These are phyloP conservation scores for Silene conica DNA, from an alignment of 148 eudicot genomes.

Conservation along the genomic window DNA sequence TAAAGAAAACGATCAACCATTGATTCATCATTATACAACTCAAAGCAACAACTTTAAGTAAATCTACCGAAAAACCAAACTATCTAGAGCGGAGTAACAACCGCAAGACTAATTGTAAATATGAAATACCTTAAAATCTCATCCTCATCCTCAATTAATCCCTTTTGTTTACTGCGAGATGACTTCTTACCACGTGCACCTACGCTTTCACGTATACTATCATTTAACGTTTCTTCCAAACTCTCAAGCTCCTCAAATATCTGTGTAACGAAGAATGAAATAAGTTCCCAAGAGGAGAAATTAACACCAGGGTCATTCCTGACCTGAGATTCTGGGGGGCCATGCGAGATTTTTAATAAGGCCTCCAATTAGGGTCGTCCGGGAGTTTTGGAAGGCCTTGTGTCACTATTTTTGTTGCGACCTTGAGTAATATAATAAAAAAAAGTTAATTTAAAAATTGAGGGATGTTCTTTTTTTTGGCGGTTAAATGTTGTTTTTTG, in stretches of 20 bases:
- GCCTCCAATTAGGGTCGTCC: too few relatives aligned
- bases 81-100: neutral
- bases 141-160: constrained; percentile 63
- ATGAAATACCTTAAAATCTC: constrained; percentile 59
- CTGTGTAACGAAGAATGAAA: constrained; percentile 9
- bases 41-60: constrained; percentile 1
- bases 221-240: constrained; percentile 95
- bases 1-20: neutral
- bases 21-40: neutral
- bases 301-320: neutral
- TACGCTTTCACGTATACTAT: constrained; percentile 84
- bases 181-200: constrained; percentile 71
- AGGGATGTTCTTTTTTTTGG: too few relatives aligned
- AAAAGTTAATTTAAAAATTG: too few relatives aligned
- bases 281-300: neutral
- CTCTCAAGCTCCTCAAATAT: constrained; percentile 90
- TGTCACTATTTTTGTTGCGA: too few relatives aligned
- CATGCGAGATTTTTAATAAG: too few relatives aligned
- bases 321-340: too few relatives aligned
- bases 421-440: too few relatives aligned
- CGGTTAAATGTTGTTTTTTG: too few relatives aligned
- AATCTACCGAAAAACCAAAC: neutral
- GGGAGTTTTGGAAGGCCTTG: too few relatives aligned
- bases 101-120: neutral
- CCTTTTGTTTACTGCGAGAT: constrained; percentile 48